These are phyloP conservation scores for Hanseniaspora osmophila DNA, from an alignment of 805 yeast species.

Conservation along the genomic window DNA sequence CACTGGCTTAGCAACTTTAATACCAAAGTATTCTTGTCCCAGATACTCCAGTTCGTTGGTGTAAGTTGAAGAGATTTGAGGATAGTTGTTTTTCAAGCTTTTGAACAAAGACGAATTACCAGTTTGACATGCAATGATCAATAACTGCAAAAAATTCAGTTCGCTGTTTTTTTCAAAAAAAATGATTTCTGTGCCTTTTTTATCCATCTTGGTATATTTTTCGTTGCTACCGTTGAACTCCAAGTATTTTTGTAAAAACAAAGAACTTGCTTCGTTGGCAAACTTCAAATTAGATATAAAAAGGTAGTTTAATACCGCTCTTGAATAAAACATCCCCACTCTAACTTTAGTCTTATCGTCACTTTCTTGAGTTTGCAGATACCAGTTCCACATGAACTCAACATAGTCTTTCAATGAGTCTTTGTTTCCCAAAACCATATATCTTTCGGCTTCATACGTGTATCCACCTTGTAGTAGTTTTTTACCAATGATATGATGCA, in stretches of 20 bases:
- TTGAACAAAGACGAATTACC: constrained; percentile 38
- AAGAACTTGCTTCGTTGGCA: constrained; percentile 29
- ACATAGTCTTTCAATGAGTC: constrained; percentile 38
- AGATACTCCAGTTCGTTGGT: constrained; percentile 35
- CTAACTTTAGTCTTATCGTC: constrained; percentile 15
- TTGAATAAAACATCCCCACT: constrained; percentile 25
- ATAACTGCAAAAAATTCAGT: constrained; percentile 55
- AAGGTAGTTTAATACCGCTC: constrained; percentile 67
- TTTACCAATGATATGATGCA: constrained; percentile 62
- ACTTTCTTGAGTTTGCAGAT: constrained; percentile 12
- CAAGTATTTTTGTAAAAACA: constrained; percentile 24
- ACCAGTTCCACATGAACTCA: constrained; percentile 34
- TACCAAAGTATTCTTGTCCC: constrained; percentile 50
- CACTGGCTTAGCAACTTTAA: constrained; percentile 35
- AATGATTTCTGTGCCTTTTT: constrained; percentile 22
- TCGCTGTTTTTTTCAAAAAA: constrained; percentile 32
- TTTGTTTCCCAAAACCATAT: constrained; percentile 51
- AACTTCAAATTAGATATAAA: constrained; percentile 51
- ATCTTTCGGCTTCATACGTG: constrained; percentile 57
- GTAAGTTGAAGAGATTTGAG: constrained; percentile 15
- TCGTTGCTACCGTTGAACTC: constrained; percentile 12
- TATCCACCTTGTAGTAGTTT: constrained; percentile 40
- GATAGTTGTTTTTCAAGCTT: constrained; percentile 39
- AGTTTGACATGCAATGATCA: constrained; percentile 45
- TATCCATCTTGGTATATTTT: constrained; percentile 15